Evolutionary conservation across 2,329 filamentous ascomycete genomes (phyloP), one percentile per base, ranked within the genome.

Genomic region (Fusarium secorum): DNA sequence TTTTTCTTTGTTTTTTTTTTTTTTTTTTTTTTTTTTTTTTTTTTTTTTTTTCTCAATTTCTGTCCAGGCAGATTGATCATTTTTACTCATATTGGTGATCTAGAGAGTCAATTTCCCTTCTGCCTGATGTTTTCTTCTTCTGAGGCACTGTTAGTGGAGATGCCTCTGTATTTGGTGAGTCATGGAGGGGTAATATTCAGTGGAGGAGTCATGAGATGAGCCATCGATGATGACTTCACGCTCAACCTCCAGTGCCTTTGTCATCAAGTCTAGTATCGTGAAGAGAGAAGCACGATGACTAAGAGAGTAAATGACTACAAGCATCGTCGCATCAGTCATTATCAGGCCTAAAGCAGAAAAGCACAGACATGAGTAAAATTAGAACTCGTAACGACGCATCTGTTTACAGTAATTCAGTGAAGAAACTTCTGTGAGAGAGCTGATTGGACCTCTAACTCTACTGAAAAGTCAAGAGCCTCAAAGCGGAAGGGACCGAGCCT

Each of bases 121-220:
- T 39, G 32, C 33, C 48, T 52, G 24, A 20, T 52, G 30, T 38
- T 39, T 38, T 52, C 24, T 38, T 52, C 13, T 5, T 39, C 10
- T 36, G 17, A 33, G 68, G 42, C 24, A 41, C 38, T 67, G 56
- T 57, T 18, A 72, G 49, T 67, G 69, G 65, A 51, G 54, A 24
- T 20, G 22, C 28, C 33, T 11, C 22, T 61, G 32, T 58, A 42
- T 46, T 55, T 65, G 69, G 68, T 72, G 69, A 71, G 60, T 71
- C 69, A 72, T 66, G 52, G 65, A 71, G 69, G 69, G 69, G 69
- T 60, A 49, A 45, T 42, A 38, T 35, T 24, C 33, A 38, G 26
- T 61, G 39, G 26, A 66, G 38, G 66, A 64, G 60, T 69, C 56
- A 66, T 46, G 41, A 36, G 28, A 71, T 69, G 64, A 69, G 45